Percentiles rank a stretch among this genome's conserved stretches.
phyloP scores from a whole-genome alignment of 257 asterid genomes.

The Nicotiana benthamiana region DNA sequence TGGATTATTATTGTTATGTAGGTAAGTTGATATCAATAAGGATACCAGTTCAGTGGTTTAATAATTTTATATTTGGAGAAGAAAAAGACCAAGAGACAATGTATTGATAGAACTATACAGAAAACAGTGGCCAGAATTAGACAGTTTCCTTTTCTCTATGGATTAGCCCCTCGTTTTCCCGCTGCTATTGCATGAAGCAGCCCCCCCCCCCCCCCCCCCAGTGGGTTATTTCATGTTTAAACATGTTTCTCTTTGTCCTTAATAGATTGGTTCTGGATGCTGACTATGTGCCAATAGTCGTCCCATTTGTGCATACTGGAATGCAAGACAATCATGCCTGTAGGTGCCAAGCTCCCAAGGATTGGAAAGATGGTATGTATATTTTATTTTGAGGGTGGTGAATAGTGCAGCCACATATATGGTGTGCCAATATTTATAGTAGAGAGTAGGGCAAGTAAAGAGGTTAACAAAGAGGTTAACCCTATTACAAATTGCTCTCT shows the following conservation, averaged over 20 bases:
- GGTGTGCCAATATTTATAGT: background rate
- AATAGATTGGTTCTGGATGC: slow-evolving; percentile 78
- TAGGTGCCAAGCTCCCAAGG: slow-evolving; percentile 83
- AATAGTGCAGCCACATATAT: background rate
- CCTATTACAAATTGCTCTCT: background rate
- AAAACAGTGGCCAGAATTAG: background rate
- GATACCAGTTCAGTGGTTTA: background rate
- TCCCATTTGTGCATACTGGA: slow-evolving; percentile 88
- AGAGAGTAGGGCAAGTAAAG: background rate
- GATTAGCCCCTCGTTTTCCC: background rate
- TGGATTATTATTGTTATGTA: background rate
- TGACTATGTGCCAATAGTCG: slow-evolving; percentile 60
- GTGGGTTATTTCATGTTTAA: too few species aligned
- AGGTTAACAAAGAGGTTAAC: too few species aligned
- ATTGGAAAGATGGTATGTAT: slow-evolving; percentile 67
- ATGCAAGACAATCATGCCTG: slow-evolving; percentile 92
- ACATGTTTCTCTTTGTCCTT: background rate
- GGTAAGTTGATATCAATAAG: background rate
- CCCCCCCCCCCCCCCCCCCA: too few species aligned
- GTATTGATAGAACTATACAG: background rate
- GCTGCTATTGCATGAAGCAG: too few species aligned
- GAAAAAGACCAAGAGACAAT: background rate
- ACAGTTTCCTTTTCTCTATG: too few species aligned
- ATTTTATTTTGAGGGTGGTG: background rate
- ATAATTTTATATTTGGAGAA: background rate